Conservation (phyloP, 805 yeast species). For the Lachancea waltii region DNA sequence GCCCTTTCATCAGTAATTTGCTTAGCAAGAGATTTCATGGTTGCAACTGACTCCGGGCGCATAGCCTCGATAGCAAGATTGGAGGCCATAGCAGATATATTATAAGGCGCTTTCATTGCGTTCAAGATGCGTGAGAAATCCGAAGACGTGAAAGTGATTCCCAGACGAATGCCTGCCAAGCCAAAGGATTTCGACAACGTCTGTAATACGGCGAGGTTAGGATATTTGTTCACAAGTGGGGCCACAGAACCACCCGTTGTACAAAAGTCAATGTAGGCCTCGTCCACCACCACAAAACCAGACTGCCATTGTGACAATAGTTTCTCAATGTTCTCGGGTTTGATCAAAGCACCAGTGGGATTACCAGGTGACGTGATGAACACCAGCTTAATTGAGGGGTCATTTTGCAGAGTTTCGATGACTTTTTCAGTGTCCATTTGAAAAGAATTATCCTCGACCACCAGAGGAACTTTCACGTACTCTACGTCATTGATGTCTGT, state of each 20-base stretch:
- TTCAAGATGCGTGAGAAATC: constrained; percentile 65
- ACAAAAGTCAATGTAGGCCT: constrained; percentile 89
- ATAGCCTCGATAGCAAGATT: constrained; percentile 72
- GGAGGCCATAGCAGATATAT: constrained; percentile 77
- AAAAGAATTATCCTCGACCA: constrained; percentile 48
- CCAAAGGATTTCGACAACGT: constrained; percentile 95
- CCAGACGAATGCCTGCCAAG: constrained; percentile 88
- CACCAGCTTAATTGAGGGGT: constrained; percentile 60
- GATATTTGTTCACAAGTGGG: constrained; percentile 72
- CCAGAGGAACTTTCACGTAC: constrained; percentile 64
- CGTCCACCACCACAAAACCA: constrained; percentile 83
- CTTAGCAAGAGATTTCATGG: constrained; percentile 51
- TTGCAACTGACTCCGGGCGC: constrained; percentile 44
- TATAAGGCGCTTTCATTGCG: constrained; percentile 93
- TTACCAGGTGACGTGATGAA: constrained; percentile 95
- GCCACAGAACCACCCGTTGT: constrained; percentile 61
- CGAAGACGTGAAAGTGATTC: constrained; percentile 62
- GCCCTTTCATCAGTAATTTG: constrained; percentile 50
- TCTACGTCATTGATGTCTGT: constrained; percentile 86
- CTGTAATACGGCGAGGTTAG: constrained; percentile 81
- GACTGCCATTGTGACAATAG: constrained; percentile 51
- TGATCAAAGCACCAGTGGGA: constrained; percentile 74
- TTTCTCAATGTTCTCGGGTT: constrained; percentile 41
- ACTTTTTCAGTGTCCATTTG: constrained; percentile 56
- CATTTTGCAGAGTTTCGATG: constrained; percentile 44